phyloP scores from a whole-genome alignment of 352 stramenopile species.

The Hyaloperonospora brassicae region DNA sequence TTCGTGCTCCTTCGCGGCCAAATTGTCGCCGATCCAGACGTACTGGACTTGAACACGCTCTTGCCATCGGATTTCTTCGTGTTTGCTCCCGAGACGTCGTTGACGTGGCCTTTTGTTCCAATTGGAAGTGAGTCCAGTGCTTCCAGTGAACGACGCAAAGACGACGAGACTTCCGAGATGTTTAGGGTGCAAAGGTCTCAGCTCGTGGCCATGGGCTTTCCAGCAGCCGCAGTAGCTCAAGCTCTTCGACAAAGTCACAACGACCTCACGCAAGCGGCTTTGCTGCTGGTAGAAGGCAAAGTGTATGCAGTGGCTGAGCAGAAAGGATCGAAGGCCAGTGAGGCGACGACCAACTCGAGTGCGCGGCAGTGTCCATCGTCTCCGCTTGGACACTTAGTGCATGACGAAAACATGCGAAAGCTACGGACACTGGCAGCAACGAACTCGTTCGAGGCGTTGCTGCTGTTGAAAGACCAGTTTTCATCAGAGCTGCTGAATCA shows the following conservation, averaged over 20 bases:
- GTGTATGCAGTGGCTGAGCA: background rate
- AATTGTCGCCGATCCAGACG: slow-evolving; percentile 51
- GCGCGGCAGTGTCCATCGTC: slow-evolving; percentile 15
- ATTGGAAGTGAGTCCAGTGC: background rate
- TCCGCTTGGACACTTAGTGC: slow-evolving; percentile 18
- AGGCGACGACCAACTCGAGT: slow-evolving; percentile 2
- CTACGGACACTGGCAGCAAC: slow-evolving; percentile 23
- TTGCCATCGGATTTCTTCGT: slow-evolving; percentile 52
- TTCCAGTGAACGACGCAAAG: slow-evolving; percentile 11
- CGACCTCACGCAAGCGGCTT: slow-evolving; percentile 34
- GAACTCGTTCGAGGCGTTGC: slow-evolving; percentile 41
- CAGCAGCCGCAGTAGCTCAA: slow-evolving; percentile 13
- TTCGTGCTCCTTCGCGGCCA: slow-evolving; percentile 49
- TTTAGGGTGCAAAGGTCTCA: slow-evolving; percentile 21
- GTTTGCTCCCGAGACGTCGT: slow-evolving; percentile 33
- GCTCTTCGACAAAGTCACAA: slow-evolving; percentile 25
- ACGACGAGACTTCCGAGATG: slow-evolving; percentile 8
- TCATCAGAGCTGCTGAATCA: slow-evolving; percentile 26
- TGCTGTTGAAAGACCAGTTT: slow-evolving; percentile 44
- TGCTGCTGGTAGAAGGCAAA: slow-evolving; percentile 28
- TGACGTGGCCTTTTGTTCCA: background rate
- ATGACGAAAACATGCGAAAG: slow-evolving; percentile 19
- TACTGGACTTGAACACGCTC: slow-evolving; percentile 50
- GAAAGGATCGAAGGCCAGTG: background rate
- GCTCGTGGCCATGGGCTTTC: slow-evolving; percentile 64